Percentiles rank a stretch among this genome's conserved stretches.
These are phyloP conservation scores for Escallonia herrerae DNA, from an alignment of 129 eudicot genomes.

Conservation along the genomic window DNA sequence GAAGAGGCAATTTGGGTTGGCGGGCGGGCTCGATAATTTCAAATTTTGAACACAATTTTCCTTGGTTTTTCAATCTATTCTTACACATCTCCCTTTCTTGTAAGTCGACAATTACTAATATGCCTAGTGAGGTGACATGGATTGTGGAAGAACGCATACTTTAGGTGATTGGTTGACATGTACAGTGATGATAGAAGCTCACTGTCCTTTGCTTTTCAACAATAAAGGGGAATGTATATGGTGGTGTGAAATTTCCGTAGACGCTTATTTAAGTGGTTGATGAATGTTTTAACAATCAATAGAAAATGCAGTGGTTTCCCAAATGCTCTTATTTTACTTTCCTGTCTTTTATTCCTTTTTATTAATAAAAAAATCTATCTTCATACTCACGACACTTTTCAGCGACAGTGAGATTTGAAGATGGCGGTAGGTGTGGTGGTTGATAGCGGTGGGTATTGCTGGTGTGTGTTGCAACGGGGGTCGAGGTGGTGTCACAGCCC, in stretches of 20 bases:
- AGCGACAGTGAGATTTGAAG: too few species aligned
- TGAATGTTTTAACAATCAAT: conserved; percentile 5
- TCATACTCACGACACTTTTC: too few species aligned
- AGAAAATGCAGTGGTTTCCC: neutral
- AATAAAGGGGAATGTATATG: conserved; percentile 10
- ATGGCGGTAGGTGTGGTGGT: too few species aligned
- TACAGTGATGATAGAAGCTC: conserved; percentile 18
- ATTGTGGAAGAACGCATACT: conserved; percentile 6
- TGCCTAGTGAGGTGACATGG: conserved; percentile 3
- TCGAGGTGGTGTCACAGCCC: too few species aligned
- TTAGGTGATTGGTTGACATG: conserved; percentile 9
- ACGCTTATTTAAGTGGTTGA: conserved; percentile 1
- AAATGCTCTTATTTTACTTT: too few species aligned
- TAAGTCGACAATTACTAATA: neutral
- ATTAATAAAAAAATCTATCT: too few species aligned
- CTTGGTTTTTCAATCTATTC: neutral
- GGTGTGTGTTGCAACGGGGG: too few species aligned
- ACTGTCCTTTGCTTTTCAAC: conserved; percentile 1
- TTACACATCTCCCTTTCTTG: neutral
- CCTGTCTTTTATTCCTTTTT: too few species aligned
- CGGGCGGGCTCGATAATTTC: neutral
- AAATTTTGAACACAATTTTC: conserved; percentile 17
- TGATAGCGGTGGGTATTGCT: too few species aligned
- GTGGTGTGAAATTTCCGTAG: neutral
- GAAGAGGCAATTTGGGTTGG: neutral